Percentiles rank a stretch among this genome's conserved stretches.
These are phyloP conservation scores for Quercus tomentella DNA, from an alignment of 331 rosid genomes.

Conservation along the genomic window DNA sequence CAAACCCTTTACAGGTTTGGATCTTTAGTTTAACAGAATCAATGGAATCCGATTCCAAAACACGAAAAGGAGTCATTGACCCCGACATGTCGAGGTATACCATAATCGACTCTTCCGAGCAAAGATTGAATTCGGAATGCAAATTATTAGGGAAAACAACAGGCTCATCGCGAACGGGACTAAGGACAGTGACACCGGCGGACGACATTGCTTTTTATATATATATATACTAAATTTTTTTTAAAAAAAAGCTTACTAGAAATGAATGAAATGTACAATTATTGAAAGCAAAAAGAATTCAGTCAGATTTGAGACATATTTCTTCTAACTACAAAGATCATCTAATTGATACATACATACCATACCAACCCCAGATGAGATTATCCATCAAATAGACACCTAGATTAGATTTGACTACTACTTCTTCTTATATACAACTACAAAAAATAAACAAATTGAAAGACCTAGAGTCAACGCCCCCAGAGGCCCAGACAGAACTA, in stretches of 20 bases:
- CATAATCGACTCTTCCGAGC: conserved; percentile 51
- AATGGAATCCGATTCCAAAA: conserved; percentile 70
- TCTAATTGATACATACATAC: conserved; percentile 39
- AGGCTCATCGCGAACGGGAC: conserved; percentile 50
- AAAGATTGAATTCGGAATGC: conserved; percentile 30
- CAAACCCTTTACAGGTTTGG: conserved; percentile 62
- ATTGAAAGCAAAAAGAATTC: conserved; percentile 12
- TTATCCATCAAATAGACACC: conserved; percentile 20
- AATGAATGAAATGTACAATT: conserved; percentile 12
- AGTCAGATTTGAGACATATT: conserved; percentile 21
- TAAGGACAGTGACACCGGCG: conserved; percentile 59
- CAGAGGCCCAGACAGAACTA: too few species aligned
- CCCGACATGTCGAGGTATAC: conserved; percentile 56
- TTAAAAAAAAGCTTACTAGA: neutral
- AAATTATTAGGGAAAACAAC: conserved; percentile 28
- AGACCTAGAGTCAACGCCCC: too few species aligned
- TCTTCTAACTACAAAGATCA: conserved; percentile 16
- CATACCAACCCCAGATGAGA: conserved; percentile 1
- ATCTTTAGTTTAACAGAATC: conserved; percentile 81
- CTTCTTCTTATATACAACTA: too few species aligned
- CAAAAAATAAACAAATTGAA: too few species aligned
- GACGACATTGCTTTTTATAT: conserved; percentile 52
- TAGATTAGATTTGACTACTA: neutral
- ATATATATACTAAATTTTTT: too few species aligned
- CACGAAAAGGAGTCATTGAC: conserved; percentile 59